Base-by-base conservation (phyloP, 192 early-diverging fungal genomes). In the Mycoemilia scoparia region DNA sequence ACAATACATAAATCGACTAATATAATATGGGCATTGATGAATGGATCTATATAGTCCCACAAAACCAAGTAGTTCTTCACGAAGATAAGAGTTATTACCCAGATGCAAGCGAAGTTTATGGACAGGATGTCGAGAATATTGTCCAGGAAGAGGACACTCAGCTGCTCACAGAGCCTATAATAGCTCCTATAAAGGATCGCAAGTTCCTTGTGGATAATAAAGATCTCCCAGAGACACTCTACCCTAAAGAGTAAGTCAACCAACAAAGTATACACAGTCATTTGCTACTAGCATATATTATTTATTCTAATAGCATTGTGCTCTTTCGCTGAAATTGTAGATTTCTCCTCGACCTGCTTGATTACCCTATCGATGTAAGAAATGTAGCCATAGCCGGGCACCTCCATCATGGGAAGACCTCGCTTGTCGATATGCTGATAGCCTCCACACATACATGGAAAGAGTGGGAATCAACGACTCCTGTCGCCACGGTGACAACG, bases 61-160 rank as follows among this genome's bases (percentile, higher is more conserved):
- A 46, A 32, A 77, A 63, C 31, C 83, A 88, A 45, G 71, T 98
- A 24, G 79, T 98, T 1, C 66, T 96, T 36, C 95, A 98, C 36
- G 95, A 98, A 52, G 91, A 98, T 47, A 98, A 98, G 51, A 84
- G 85, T 49, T 96, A 96, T 64, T 99, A 99, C 38, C 89, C 91
- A 3, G 75, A 79, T n/a, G 91, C 91, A 3, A 81, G 83, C 52
- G 90, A 95, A 41, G 77, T 99, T 13, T 99, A 88, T 59, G 95
- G 95, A 7, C 63, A 67, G 25, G 95, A 74, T 28, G 95, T 99
- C 11, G 95, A 99, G 46, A 73, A 80, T 1, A 41, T 99, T 32
- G 95, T 96, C 7, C 85, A 99, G 46, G 91, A 96, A 38, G 91
- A 96, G 54, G 95, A 99, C 51, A 86, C 95, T 3, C 91, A 96